Evolutionary conservation across 257 asterid species (phyloP).

Genomic region (Ilex asprella): DNA sequence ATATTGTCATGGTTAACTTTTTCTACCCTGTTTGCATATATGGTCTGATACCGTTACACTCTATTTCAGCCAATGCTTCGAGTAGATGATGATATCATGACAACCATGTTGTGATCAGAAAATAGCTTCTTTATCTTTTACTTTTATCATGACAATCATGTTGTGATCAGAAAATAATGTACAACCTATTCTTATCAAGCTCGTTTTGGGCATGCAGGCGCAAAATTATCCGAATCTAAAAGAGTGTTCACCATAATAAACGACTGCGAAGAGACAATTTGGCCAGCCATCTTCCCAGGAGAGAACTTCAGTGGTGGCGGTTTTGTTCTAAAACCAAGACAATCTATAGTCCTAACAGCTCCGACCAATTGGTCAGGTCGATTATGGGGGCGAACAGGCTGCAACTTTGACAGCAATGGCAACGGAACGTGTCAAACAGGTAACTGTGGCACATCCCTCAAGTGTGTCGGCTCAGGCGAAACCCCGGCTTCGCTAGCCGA

Average conservation of each 20-base stretch:
- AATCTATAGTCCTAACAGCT: constrained; percentile 51
- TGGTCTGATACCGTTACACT: no score
- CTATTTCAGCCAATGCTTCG: no score
- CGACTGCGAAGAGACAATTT: constrained; percentile 70
- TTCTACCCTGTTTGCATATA: no score
- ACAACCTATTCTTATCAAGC: not conserved
- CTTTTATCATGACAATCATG: not conserved
- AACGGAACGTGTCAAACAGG: constrained; percentile 79
- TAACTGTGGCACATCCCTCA: constrained; percentile 56
- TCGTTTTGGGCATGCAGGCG: constrained; percentile 26
- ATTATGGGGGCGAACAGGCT: constrained; percentile 88
- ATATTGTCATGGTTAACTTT: no score
- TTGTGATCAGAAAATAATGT: not conserved
- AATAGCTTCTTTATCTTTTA: not conserved
- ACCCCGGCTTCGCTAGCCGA: constrained; percentile 87
- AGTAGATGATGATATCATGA: no score
- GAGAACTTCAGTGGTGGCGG: constrained; percentile 75
- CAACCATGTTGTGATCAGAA: no score
- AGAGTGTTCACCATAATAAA: constrained; percentile 74
- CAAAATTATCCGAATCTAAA: constrained; percentile 34
- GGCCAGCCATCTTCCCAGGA: constrained; percentile 87
- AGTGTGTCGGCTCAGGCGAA: constrained; percentile 57
- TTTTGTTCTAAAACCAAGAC: constrained; percentile 51
- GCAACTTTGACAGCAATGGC: constrained; percentile 68
- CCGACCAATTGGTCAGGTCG: constrained; percentile 78